Evolutionary conservation across 1,284 basidiomycete genomes (phyloP), one percentile per base, ranked within the genome.

Genomic region (Fomitopsis betulina): DNA sequence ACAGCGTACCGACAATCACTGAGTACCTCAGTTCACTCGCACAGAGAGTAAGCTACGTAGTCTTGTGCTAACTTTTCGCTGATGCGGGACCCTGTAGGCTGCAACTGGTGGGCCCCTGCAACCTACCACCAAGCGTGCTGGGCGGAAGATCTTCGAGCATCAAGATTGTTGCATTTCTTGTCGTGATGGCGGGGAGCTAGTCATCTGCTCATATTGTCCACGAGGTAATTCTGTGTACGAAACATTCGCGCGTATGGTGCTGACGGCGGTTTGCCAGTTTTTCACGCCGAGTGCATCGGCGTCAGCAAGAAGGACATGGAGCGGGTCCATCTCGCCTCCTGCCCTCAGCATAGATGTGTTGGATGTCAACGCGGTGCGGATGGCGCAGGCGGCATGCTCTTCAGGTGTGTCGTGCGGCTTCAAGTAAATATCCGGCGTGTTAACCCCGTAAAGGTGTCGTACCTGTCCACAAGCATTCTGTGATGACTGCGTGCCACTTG

Each of bases 121-220:
- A 38, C 5, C 30, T 8, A 25, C 54, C 19, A 13, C n/a, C 4
- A 71, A 75, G 59, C 72, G 72, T 47, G 67, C 27, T 30, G 27
- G 66, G 50, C 67, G 50, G 55, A 64, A 62, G 25, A 74, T 71
- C 61, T 77, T 74, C 53, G 79, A 79, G 7, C 77, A 70, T 23
- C 80, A 84, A 64, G 82, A 86, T 59, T 82, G 74, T 71, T 86
- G 84, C 65, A 76, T 81, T 42, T 70, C 76, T 57, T 86, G 84
- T 67, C 74, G 79, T 43, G 85, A 86, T 56, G 83, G 84, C 1
- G 84, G 84, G 0, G 75, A 82, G 53, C 62, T 86, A 5, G 69
- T 78, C 39, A 58, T 78, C 8, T 86, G 85, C 62, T 53, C 56
- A 21, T 56, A 61, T 30, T 85, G 84, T 67, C 83, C 83, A 43